Conservation (phyloP, 306 rosid genomes). For the Cercis canadensis region DNA sequence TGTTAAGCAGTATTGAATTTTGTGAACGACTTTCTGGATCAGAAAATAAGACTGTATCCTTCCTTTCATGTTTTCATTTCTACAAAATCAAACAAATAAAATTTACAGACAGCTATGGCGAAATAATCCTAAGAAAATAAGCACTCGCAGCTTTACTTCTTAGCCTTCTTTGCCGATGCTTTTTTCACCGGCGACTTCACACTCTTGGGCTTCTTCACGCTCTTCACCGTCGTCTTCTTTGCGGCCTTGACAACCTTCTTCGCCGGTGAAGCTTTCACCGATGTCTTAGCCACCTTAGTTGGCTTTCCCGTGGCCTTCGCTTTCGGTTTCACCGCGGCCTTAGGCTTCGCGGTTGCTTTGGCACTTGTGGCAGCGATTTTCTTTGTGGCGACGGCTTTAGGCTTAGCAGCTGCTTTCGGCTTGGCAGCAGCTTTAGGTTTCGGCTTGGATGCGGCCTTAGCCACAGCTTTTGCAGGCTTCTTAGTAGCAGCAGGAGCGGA, state of each 20-base stretch:
- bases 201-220: conserved; percentile 49
- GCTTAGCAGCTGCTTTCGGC: conserved; percentile 10
- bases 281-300: conserved; percentile 46
- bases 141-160: conserved; percentile 39
- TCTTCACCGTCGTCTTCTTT: conserved; percentile 49
- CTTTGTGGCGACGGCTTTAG: conserved; percentile 43
- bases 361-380: conserved; percentile 14
- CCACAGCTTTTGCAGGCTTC: conserved; percentile 45
- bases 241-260: conserved; percentile 51
- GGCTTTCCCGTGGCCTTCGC: conserved; percentile 50
- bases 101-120: too few species aligned
- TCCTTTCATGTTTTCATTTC: too few species aligned
- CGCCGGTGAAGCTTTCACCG: conserved; percentile 53
- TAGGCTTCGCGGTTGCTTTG: conserved; percentile 29
- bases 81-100: too few species aligned
- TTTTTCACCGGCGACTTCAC: conserved; percentile 62
- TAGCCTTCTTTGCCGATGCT: conserved; percentile 51
- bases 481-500: conserved; percentile 30
- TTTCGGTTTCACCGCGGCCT: conserved; percentile 28
- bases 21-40: too few species aligned
- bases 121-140: too few species aligned
- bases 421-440: conserved; percentile 41
- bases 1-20: too few species aligned
- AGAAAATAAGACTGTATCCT: too few species aligned
- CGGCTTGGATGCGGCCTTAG: conserved; percentile 24